Percentiles rank a stretch among this genome's conserved stretches.
These are phyloP conservation scores for Anastatica hierochuntica DNA, from an alignment of 345 rosid genomes.

Conservation along the genomic window DNA sequence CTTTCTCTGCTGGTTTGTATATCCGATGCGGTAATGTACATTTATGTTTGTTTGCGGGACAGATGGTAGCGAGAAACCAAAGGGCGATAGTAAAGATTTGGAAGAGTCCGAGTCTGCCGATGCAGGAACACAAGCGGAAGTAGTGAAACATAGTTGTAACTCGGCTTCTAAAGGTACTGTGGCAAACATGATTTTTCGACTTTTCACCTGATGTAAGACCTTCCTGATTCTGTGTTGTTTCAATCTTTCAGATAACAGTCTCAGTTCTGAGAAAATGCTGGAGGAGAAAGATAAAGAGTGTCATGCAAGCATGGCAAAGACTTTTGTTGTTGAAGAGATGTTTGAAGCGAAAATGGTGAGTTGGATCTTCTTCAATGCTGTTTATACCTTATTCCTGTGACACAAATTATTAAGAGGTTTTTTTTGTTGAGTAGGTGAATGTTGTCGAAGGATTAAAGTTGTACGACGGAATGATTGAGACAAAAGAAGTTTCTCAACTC, in stretches of 20 bases:
- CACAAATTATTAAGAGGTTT: background rate
- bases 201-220: background rate
- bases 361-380: constrained; percentile 4
- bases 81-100: constrained; percentile 25
- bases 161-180: constrained; percentile 41
- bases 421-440: constrained; percentile 48
- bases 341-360: constrained; percentile 66
- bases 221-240: too few relatives aligned
- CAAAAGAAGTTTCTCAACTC: constrained; percentile 52
- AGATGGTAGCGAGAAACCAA: constrained; percentile 40
- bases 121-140: constrained; percentile 29
- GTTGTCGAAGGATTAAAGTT: constrained; percentile 87
- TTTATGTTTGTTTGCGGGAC: constrained; percentile 22
- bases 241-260: constrained; percentile 41
- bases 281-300: constrained; percentile 26
- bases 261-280: constrained; percentile 25
- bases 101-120: constrained; percentile 22
- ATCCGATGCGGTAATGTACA: background rate
- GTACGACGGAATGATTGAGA: constrained; percentile 48
- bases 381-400: background rate
- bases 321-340: constrained; percentile 53
- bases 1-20: background rate
- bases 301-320: constrained; percentile 35
- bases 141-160: constrained; percentile 26
- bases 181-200: background rate